Base-by-base conservation (phyloP, 768 basidiomycete genomes). In the Tylopilus balloui region DNA sequence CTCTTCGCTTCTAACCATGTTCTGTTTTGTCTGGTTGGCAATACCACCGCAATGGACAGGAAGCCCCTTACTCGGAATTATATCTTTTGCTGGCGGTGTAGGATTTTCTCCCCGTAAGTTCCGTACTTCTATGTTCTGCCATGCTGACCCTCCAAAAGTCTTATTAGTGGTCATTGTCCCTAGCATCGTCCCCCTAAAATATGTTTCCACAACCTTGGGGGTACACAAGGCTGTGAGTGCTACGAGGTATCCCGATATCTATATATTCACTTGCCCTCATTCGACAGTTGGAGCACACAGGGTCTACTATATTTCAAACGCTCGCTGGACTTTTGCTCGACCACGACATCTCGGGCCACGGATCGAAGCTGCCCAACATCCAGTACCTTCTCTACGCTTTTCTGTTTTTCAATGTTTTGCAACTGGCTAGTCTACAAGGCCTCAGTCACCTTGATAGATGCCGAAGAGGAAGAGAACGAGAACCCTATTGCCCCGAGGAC, bases 191-290 rank as follows among this genome's bases (percentile, higher is more conserved):
- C 77, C 80, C 7, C 55, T 76, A 17, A 84, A 84, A 62, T 89
- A 84, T 63, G 80, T 90, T 38, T 84, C 85, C 2, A 89, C 88
- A 1, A 86, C 85, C 5, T 72, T 90, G 0, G 88, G 86, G 1
- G 80, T 82, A 7, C 86, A 90, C 61, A 89, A 90, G 63, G 81
- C 82, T 61, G 88, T 88, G 68, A 53, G 83, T 68, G 11, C 15
- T 36, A 47, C 31, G 23, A 20, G 44, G 25, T 6, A 21, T 37
- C 8, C 15, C 28, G 6, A 20, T 4, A 37, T 25, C 11, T 10
- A 32, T 23, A 31, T 39, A 21, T 7, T 53, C 19, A 51, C 19
- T 23, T 29, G 0, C 10, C 39, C 8, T 39, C 11, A 31, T 47
- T 37, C 4, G 35, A 36, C 48, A 88, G 86, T 70, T 90, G 50